A percentile compares a stretch with the other conserved stretches of the same genome.
These are phyloP conservation scores for Sarcodon aspratus DNA, from an alignment of 768 basidiomycete genomes.

Conservation along the genomic window DNA sequence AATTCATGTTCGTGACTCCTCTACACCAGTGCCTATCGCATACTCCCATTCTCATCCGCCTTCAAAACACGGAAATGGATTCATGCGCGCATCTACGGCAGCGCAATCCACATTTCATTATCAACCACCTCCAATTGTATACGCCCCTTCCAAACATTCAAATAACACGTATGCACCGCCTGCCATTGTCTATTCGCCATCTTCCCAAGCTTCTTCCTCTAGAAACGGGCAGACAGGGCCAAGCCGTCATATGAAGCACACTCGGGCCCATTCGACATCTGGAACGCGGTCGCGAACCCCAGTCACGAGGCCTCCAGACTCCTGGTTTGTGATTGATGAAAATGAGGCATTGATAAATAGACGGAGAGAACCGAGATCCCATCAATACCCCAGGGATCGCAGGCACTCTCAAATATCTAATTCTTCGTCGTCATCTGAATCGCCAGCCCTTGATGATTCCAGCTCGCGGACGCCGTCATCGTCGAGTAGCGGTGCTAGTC, in stretches of 20 bases:
- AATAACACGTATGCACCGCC: constrained; percentile 48
- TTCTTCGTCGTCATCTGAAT: background rate
- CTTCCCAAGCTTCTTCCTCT: constrained; percentile 6
- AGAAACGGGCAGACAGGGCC: background rate
- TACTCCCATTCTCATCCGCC: constrained; percentile 29
- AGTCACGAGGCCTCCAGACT: background rate
- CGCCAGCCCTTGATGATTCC: background rate
- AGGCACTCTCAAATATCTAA: background rate
- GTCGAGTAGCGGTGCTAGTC: background rate
- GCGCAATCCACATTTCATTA: constrained; percentile 19
- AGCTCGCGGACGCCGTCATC: background rate
- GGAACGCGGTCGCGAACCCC: background rate
- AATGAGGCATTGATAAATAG: background rate
- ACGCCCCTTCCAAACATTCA: constrained; percentile 39
- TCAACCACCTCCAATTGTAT: constrained; percentile 46
- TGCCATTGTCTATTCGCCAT: constrained; percentile 40
- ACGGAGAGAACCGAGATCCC: background rate
- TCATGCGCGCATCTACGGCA: constrained; percentile 24
- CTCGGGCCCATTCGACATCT: too few relatives aligned
- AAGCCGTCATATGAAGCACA: background rate
- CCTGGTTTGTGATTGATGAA: background rate
- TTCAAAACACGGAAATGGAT: constrained; percentile 16
- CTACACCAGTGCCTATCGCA: constrained; percentile 12
- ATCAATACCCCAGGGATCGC: background rate
- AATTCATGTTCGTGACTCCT: constrained; percentile 2